Evolutionary conservation across 2,329 filamentous ascomycete species (phyloP).

Genomic region (Arthroderma uncinatum): DNA sequence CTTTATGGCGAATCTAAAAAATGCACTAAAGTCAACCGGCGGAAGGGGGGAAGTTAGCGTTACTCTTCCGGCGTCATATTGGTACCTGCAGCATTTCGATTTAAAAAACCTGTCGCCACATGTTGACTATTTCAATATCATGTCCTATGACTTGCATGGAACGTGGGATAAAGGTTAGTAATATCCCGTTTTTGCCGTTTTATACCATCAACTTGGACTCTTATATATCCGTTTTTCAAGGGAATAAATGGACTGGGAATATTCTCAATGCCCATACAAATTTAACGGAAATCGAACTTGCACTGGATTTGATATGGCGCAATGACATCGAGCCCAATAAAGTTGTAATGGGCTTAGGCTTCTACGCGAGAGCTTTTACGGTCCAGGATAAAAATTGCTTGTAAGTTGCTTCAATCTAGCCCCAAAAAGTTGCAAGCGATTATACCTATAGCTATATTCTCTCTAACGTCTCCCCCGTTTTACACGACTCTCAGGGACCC

Average conservation of each 20-base stretch:
- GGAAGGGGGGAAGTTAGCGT: slow-evolving; percentile 13
- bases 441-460: background rate
- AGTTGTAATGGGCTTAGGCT: slow-evolving; percentile 38
- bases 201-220: too few relatives aligned
- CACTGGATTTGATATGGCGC: slow-evolving; percentile 34
- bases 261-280: slow-evolving; percentile 33
- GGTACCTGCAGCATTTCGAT: slow-evolving; percentile 10
- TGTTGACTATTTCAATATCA: slow-evolving; percentile 9
- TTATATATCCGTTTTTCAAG: background rate
- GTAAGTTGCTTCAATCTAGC: background rate
- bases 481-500: slow-evolving; percentile 14
- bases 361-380: slow-evolving; percentile 38
- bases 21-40: slow-evolving; percentile 11
- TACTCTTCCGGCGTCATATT: slow-evolving; percentile 12
- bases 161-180: slow-evolving; percentile 2
- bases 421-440: too few relatives aligned
- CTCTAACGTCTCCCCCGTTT: background rate
- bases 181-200: slow-evolving; percentile 4
- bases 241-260: slow-evolving; percentile 5
- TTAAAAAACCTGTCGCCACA: background rate
- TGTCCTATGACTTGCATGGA: slow-evolving; percentile 9
- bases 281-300: slow-evolving; percentile 33
- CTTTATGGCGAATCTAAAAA: slow-evolving; percentile 16
- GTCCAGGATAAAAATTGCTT: slow-evolving; percentile 4
- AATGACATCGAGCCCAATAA: slow-evolving; percentile 32